Percentiles rank a stretch among this genome's conserved stretches.
phyloP scores from a whole-genome alignment of 768 basidiomycete species.

The Clathrus columnatus region DNA sequence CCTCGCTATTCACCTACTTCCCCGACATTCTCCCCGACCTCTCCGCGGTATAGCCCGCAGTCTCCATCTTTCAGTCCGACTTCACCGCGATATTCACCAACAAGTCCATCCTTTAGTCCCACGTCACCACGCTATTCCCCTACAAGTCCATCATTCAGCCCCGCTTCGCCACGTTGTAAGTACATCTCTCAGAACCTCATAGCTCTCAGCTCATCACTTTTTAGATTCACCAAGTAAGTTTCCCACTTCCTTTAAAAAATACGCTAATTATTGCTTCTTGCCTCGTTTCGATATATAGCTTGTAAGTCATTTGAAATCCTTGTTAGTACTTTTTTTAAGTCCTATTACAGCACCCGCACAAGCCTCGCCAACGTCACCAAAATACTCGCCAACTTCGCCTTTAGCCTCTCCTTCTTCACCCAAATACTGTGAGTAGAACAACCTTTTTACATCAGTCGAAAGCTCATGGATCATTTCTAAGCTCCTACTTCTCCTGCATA shows the following conservation, averaged over 20 bases:
- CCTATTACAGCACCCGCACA: constrained; percentile 55
- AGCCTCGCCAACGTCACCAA: constrained; percentile 84
- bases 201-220: constrained; percentile 11
- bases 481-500: constrained; percentile 84
- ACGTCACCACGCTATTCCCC: constrained; percentile 87
- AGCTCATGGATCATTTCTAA: constrained; percentile 23
- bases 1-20: constrained; percentile 82
- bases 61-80: constrained; percentile 88
- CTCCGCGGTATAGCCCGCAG: constrained; percentile 78
- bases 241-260: background rate
- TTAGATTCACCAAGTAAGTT: constrained; percentile 76
- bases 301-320: constrained; percentile 38
- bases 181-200: constrained; percentile 16
- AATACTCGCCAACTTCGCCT: constrained; percentile 90
- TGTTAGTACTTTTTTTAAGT: constrained; percentile 6
- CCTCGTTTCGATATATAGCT: constrained; percentile 31
- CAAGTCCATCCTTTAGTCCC: constrained; percentile 84
- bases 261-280: constrained; percentile 9
- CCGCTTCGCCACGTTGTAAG: constrained; percentile 70
- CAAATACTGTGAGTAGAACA: constrained; percentile 64
- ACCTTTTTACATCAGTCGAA: background rate
- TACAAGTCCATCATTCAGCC: constrained; percentile 85
- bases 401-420: constrained; percentile 82
- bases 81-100: constrained; percentile 82
- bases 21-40: constrained; percentile 78